Evolutionary conservation across 257 asterid species (phyloP), one percentile per base, ranked within the genome.

Genomic region (Marsdenia floribunda): DNA sequence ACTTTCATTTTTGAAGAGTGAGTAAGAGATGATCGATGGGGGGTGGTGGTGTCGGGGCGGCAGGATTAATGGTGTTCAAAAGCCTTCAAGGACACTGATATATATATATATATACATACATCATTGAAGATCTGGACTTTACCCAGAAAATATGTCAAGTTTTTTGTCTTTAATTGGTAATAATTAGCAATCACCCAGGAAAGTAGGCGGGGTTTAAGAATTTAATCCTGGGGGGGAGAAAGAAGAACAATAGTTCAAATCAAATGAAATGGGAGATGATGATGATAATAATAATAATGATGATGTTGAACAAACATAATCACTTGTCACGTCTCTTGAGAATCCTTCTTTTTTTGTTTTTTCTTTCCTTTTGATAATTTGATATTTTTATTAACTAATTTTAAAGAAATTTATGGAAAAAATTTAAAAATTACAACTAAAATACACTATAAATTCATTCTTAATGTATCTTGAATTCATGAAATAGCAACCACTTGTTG

Each of bases 261-360:
- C 82, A 81, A 79, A 82, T 81, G 80, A 89, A 87, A 78, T 79
- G 73, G 80, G 75, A 71, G 72, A 22, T 78, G 59, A 83, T 82
- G 60, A 72, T 72, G 50, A 69, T 42, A 46, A 40, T 78, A 55
- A 83, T 82, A 60, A 72, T 72, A 65, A 69, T 42, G 37, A 69
- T 42, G 37, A 26, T 60, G 72, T 61, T 82, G 75, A 80, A 81
- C 70, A 79, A 80, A 81, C 90, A 78, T 81, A 71, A 78, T 78
- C 72, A 77, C 77, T 38, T 68, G 70, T 73, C 72, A 58, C 77
- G 81, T 77, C 71, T 75, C 78, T 78, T 55, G 33, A 47, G 72
- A 70, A 60, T 71, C 68, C 70, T 29, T 29, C 1, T 29, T 29
- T 29, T 29, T 29, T 29, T 29, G 0, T n/a, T n/a, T n/a, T n/a